Evolutionary conservation across 1,284 basidiomycete genomes (phyloP).

Genomic region (Puccinia polysora): DNA sequence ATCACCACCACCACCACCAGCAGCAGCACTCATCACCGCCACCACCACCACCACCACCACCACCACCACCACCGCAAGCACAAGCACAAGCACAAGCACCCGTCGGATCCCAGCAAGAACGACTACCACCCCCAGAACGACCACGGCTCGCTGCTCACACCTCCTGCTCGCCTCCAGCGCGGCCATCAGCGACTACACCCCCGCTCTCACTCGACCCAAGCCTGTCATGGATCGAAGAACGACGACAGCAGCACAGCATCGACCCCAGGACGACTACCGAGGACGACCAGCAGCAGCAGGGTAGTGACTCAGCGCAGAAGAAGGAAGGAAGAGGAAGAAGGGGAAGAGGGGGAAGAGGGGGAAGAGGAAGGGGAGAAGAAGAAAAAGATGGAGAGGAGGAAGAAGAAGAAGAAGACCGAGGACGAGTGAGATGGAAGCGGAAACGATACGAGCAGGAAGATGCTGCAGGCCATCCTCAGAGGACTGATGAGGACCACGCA

Average conservation of each 20-base stretch:
- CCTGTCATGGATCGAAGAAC: conserved; percentile 8
- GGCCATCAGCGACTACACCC: background rate
- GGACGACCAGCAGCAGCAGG: background rate
- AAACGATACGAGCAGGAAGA: too few species aligned
- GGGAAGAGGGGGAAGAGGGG: too few species aligned
- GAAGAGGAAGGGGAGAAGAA: too few species aligned
- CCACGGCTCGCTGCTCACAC: too few species aligned
- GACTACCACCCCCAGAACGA: background rate
- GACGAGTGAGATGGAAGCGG: too few species aligned
- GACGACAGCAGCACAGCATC: background rate
- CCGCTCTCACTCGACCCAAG: conserved; percentile 13
- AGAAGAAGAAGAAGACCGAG: too few species aligned
- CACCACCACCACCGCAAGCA: background rate
- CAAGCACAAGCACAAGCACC: background rate
- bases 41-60: background rate
- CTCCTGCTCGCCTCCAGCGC: too few species aligned
- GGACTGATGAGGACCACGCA: too few species aligned
- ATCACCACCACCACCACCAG: background rate
- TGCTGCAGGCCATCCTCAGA: too few species aligned
- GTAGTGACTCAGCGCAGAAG: too few species aligned
- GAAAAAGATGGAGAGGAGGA: too few species aligned
- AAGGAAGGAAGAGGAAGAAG: too few species aligned
- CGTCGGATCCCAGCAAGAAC: background rate
- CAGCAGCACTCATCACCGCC: background rate
- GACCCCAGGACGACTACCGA: background rate